phyloP scores from a whole-genome alignment of 495 filamentous ascomycete genomes.

The Trichocladium antarcticum region DNA sequence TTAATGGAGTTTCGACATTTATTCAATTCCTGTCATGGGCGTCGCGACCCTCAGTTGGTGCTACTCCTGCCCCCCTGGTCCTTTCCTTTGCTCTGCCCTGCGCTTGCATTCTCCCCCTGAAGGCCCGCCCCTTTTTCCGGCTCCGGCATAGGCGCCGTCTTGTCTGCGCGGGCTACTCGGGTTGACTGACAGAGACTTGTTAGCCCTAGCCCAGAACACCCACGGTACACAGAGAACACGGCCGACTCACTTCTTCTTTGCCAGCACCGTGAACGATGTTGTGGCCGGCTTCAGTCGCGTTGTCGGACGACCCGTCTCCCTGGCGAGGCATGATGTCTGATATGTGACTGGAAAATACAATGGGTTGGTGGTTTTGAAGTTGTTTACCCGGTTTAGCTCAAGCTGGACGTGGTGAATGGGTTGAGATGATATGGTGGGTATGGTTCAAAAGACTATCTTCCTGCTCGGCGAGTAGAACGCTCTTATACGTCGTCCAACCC shows the following conservation, averaged over 20 bases:
- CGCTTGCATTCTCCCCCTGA: conserved; percentile 22
- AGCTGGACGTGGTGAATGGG: too few species aligned
- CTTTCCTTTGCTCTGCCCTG: conserved; percentile 24
- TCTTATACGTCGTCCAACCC: neutral
- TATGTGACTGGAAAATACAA: neutral
- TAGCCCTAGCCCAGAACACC: neutral
- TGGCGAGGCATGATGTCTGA: conserved; percentile 29
- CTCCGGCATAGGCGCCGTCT: conserved; percentile 31
- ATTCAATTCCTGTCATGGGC: too few species aligned
- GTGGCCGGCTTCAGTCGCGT: conserved; percentile 25
- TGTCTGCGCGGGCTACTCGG: conserved; percentile 28
- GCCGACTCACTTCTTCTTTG: conserved; percentile 12
- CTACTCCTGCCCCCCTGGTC: conserved; percentile 12
- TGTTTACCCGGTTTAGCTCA: neutral
- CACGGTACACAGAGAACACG: neutral
- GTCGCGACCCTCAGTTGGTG: neutral
- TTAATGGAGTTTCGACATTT: too few species aligned
- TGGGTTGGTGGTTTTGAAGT: neutral
- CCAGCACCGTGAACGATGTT: conserved; percentile 35
- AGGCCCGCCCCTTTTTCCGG: conserved; percentile 26
- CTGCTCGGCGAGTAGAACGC: neutral
- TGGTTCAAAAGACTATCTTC: too few species aligned
- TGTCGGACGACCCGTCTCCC: conserved; percentile 29
- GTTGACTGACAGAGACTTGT: conserved; percentile 6
- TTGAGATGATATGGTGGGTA: too few species aligned